Evolutionary conservation across 2,329 filamentous ascomycete species (phyloP), one percentile per base, ranked within the genome.

Genomic region (Chaetomium sp.): DNA sequence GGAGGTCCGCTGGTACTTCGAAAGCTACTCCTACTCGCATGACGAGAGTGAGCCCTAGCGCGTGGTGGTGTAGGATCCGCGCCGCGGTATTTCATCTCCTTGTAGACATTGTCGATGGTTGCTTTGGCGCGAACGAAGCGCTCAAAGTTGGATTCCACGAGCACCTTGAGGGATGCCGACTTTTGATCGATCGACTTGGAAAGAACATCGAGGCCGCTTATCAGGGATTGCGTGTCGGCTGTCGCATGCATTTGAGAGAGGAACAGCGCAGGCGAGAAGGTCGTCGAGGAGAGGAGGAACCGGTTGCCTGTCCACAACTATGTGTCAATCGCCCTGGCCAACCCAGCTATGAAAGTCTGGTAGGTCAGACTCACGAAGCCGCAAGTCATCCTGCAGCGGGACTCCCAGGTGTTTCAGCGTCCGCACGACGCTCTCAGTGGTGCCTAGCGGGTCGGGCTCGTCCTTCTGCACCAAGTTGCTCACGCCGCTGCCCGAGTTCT

Each of bases 81-180:
- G 12, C 87, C 87, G 55, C 85, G 82, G 70, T 81, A 93, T 83
- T 86, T 97, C 95, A 99, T 99, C 77, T 99, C 95, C 67, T 89
- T 96, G 79, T 99, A 99, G 60, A 99, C 95, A 78, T 96, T 96
- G 79, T 99, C 95, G 73, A 99, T 98, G 8, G 94, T 98, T 21
- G 94, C 92, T 77, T 99, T 99, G 51, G 95, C 95, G 68, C 92
- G 90, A 63, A 99, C 95, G 80, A 99, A 99, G 70, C 94, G 90
- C 78, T 99, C 96, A 75, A 99, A 99, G 76, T 99, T 99, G 69
- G 92, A 94, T 77, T 99, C 95, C 27, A 99, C 95, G 21, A 99
- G 84, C 12, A 96, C 91, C 75, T 99, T 99, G 67, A 99, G 85
- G 4, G 93, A 97, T 0, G 94, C 95, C 0, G 94, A 97, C 77